Evolutionary conservation across 441 rosid species (phyloP).

Genomic region (Pelargonium citronellum): DNA sequence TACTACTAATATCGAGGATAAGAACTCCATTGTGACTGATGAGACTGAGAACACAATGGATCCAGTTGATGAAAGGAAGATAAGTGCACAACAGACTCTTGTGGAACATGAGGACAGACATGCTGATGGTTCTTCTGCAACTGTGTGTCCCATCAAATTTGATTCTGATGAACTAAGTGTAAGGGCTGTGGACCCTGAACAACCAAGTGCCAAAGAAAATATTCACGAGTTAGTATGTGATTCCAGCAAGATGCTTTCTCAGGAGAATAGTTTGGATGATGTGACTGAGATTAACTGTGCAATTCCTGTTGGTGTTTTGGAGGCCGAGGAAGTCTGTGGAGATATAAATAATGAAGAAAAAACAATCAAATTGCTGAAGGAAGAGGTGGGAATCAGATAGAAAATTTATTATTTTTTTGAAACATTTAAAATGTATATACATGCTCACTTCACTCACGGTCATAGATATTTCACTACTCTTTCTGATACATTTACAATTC

Average conservation of each 20-base stretch:
- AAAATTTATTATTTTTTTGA: not conserved
- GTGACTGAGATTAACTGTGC: slow-evolving; percentile 24
- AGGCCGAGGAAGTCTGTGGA: slow-evolving; percentile 26
- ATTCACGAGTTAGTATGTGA: slow-evolving; percentile 24
- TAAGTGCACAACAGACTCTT: slow-evolving; percentile 26
- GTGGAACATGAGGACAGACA: slow-evolving; percentile 25
- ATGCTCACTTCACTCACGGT: not conserved
- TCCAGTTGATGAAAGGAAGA: slow-evolving; percentile 26
- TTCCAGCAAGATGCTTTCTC: slow-evolving; percentile 23
- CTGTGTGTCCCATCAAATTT: slow-evolving; percentile 25
- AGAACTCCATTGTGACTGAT: slow-evolving; percentile 24
- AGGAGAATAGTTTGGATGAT: slow-evolving; percentile 30
- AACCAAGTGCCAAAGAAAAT: slow-evolving; percentile 30
- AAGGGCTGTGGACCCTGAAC: slow-evolving; percentile 23
- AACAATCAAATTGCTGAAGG: slow-evolving; percentile 40
- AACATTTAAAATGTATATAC: not conserved
- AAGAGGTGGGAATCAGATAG: slow-evolving; percentile 46
- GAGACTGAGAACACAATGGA: slow-evolving; percentile 27
- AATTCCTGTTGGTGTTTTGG: slow-evolving; percentile 25
- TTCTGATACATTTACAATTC: not conserved
- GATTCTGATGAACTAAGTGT: slow-evolving; percentile 22
- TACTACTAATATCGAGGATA: slow-evolving; percentile 29
- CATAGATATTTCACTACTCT: not conserved
- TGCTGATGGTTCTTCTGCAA: slow-evolving; percentile 26
- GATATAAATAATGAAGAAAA: slow-evolving; percentile 31